Conservation (phyloP, 257 asterid genomes). For the Solanum chilense region DNA sequence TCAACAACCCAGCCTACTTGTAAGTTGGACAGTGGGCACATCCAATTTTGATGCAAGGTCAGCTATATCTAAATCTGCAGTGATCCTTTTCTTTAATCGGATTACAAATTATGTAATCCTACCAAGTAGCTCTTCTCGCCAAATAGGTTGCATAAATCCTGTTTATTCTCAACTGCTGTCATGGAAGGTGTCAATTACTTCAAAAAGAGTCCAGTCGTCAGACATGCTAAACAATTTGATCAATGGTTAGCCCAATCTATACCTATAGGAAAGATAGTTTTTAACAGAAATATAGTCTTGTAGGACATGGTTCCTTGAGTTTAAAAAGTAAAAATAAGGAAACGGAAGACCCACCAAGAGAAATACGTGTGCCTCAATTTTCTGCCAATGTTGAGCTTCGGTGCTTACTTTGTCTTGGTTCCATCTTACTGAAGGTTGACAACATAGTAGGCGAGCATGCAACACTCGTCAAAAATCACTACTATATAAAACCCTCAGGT, state of each 20-base stretch:
- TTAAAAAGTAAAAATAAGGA: neutral
- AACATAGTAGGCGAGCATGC: conserved; percentile 67
- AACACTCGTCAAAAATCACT: conserved; percentile 60
- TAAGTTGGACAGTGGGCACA: neutral
- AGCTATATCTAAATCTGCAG: neutral
- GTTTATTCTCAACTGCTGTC: neutral
- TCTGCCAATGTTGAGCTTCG: neutral
- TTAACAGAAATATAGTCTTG: neutral
- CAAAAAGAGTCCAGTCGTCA: neutral
- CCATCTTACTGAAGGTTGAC: conserved; percentile 36
- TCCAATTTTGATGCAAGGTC: neutral
- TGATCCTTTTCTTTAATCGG: neutral
- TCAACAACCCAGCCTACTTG: neutral
- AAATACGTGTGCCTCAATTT: neutral
- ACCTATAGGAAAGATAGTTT: neutral
- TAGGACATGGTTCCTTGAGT: neutral
- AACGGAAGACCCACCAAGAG: neutral
- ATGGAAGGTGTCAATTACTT: neutral
- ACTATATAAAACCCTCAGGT: conserved; percentile 69
- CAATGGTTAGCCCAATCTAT: neutral
- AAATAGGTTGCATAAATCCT: neutral
- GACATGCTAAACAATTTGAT: neutral
- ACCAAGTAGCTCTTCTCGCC: neutral
- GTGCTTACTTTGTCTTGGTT: neutral
- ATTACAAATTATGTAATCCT: neutral